Conservation (phyloP, 2,329 filamentous ascomycete species). For the Neodidymelliopsis sp. region DNA sequence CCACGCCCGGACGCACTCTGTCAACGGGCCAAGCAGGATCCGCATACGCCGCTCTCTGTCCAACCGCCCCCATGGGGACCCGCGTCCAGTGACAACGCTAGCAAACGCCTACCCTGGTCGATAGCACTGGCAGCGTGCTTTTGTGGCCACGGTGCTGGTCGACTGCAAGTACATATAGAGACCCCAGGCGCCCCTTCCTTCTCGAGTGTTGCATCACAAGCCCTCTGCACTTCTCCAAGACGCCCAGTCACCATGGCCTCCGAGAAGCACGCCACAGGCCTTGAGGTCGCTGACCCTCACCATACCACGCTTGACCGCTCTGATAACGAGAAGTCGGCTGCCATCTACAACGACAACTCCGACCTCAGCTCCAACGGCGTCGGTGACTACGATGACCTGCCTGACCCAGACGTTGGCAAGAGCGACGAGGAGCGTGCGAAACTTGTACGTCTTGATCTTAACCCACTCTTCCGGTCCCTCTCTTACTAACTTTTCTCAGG, state of each 20-base stretch:
- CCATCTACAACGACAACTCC: conserved; percentile 36
- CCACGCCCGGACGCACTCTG: conserved; percentile 36
- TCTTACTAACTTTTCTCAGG: conserved; percentile 34
- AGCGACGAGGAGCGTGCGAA: conserved; percentile 43
- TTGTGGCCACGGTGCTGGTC: conserved; percentile 12
- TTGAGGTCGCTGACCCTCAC: conserved; percentile 20
- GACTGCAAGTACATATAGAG: conserved; percentile 42
- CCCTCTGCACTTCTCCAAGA: conserved; percentile 21
- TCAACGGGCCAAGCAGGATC: conserved; percentile 38
- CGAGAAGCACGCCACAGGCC: conserved; percentile 32
- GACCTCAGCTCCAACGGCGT: conserved; percentile 29
- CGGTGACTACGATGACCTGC: conserved; percentile 44
- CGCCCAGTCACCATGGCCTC: conserved; percentile 40
- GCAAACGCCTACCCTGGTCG: conserved; percentile 13
- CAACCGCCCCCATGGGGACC: conserved; percentile 49
- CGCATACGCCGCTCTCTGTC: conserved; percentile 34
- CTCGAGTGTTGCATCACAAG: conserved; percentile 23
- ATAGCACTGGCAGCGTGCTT: conserved; percentile 7
- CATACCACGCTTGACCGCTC: conserved; percentile 5
- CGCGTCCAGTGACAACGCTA: conserved; percentile 26
- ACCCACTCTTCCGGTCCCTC: background rate
- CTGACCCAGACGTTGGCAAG: conserved; percentile 46
- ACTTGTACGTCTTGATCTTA: conserved; percentile 34
- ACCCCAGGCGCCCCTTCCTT: conserved; percentile 28
- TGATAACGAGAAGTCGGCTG: conserved; percentile 34